Evolutionary conservation across 495 filamentous ascomycete genomes (phyloP).

Genomic region (Penicilliopsis zonata): DNA sequence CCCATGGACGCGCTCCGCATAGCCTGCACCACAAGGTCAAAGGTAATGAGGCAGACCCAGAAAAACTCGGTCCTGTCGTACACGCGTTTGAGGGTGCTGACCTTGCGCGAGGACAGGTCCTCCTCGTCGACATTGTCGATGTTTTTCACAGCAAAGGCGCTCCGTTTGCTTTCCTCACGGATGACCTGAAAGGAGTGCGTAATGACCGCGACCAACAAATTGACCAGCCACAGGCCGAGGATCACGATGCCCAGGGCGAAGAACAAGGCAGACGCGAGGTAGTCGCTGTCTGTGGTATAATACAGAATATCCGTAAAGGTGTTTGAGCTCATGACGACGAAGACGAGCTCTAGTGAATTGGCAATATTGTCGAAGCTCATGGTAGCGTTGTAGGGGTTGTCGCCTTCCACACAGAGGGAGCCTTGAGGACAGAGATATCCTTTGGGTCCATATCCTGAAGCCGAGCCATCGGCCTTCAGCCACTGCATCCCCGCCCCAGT

Average conservation of each 20-base stretch:
- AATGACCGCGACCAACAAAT: conserved; percentile 94
- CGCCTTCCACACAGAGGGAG: conserved; percentile 68
- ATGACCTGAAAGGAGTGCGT: conserved; percentile 98
- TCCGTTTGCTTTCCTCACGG: conserved; percentile 86
- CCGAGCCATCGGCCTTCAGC: conserved; percentile 37
- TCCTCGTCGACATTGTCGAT: conserved; percentile 32
- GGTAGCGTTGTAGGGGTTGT: conserved; percentile 74
- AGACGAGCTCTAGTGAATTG: conserved; percentile 87
- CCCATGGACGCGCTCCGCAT: conserved; percentile 68
- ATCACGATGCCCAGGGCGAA: conserved; percentile 82
- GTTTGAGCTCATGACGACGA: conserved; percentile 96
- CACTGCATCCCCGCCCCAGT: conserved; percentile 53
- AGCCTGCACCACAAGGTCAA: conserved; percentile 61
- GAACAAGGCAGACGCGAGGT: conserved; percentile 71
- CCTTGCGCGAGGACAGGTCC: conserved; percentile 21
- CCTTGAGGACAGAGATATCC: conserved; percentile 82
- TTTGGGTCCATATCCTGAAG: conserved; percentile 46
- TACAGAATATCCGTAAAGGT: conserved; percentile 94
- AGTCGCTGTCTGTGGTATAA: conserved; percentile 82
- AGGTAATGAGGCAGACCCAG: conserved; percentile 73
- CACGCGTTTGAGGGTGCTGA: conserved; percentile 48
- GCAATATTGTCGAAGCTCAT: conserved; percentile 92
- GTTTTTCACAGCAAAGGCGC: conserved; percentile 77
- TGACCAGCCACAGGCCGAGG: conserved; percentile 92
- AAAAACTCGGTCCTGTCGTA: conserved; percentile 63